phyloP scores from a whole-genome alignment of 495 filamentous ascomycete genomes.

The Thermothielavioides terrestris region DNA sequence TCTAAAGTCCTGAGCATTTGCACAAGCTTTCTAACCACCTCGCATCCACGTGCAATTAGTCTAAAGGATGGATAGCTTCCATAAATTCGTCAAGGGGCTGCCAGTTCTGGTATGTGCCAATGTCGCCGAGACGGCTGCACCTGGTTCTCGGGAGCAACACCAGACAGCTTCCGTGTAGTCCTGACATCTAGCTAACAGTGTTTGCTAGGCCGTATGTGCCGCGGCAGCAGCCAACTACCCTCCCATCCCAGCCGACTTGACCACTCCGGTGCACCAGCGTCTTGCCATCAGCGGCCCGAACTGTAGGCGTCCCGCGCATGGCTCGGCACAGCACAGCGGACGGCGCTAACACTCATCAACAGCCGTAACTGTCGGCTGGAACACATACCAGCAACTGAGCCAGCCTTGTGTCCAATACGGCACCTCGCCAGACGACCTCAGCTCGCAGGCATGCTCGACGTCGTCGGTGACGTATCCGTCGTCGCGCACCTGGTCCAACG shows the following conservation, averaged over 20 bases:
- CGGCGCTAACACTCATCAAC: conserved; percentile 1
- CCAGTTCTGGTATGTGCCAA: too few species aligned
- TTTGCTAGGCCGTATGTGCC: conserved; percentile 29
- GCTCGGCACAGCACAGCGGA: neutral
- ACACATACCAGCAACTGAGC: conserved; percentile 34
- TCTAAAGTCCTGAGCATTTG: too few species aligned
- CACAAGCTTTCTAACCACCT: too few species aligned
- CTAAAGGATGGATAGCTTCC: too few species aligned
- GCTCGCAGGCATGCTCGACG: conserved; percentile 25
- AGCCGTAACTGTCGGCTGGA: conserved; percentile 50
- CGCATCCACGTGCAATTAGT: too few species aligned
- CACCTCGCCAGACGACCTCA: conserved; percentile 24
- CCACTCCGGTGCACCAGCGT: conserved; percentile 50
- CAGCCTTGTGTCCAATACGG: conserved; percentile 40
- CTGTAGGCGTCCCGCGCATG: conserved; percentile 33
- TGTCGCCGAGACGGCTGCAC: too few species aligned
- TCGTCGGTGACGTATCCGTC: conserved; percentile 32
- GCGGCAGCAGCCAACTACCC: conserved; percentile 43
- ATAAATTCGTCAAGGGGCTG: conserved; percentile 18
- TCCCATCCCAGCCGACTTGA: conserved; percentile 43
- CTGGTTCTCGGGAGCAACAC: too few species aligned
- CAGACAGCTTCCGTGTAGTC: too few species aligned
- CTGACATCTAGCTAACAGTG: too few species aligned
- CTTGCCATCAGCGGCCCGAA: conserved; percentile 48
- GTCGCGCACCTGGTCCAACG: conserved; percentile 35